Base-by-base conservation (phyloP, 2,329 filamentous ascomycete species). In the Neoascochyta sp. region DNA sequence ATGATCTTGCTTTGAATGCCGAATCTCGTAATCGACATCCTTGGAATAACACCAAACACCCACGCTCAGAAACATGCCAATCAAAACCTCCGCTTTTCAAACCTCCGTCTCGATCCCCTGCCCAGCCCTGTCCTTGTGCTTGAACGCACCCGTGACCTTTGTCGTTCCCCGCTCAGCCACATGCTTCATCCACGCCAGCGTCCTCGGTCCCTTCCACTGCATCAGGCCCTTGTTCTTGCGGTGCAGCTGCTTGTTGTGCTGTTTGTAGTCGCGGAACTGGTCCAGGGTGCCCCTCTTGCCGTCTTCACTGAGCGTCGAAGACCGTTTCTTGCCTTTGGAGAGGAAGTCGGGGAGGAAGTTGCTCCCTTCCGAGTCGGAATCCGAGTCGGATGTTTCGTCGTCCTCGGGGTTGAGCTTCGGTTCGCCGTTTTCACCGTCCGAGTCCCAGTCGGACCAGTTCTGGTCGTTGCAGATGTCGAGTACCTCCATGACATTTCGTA, bases 81-180 rank as follows among this genome's bases (percentile, higher is more conserved):
- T 20, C 18, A 20, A 7, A 10, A 7, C 18, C 7, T 20, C 18
- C 18, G 7, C 18, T 20, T 5, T 5, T 29, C 60, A 85, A 21
- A 80, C 78, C 62, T 86, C 82, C 11, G 80, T 85, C 68, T 86
- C 81, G 44, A 85, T 69, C 1, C 75, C 77, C 7, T 62, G 57
- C 17, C 73, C 70, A 47, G 42, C 47, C 29, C 52, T 75, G 11
- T 77, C 73, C 29, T 69, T 63, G 52, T 83, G 78, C 27, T 77
- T 69, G 43, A 84, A 78, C 12, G 69, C 20, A 3, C 63, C 57
- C 21, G 54, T 53, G 3, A 73, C 50, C 38, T 65, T 63, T 24
- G 65, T 59, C 45, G 69, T 68, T 4, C 74, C 65, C 16, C 70
- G 63, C 37, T 71, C 69, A 1, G 77, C 70, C 32, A 77, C 76